Percentiles rank a stretch among this genome's conserved stretches.
phyloP scores from a whole-genome alignment of 2,329 filamentous ascomycete genomes.

The Coniochaeta hoffmannii region DNA sequence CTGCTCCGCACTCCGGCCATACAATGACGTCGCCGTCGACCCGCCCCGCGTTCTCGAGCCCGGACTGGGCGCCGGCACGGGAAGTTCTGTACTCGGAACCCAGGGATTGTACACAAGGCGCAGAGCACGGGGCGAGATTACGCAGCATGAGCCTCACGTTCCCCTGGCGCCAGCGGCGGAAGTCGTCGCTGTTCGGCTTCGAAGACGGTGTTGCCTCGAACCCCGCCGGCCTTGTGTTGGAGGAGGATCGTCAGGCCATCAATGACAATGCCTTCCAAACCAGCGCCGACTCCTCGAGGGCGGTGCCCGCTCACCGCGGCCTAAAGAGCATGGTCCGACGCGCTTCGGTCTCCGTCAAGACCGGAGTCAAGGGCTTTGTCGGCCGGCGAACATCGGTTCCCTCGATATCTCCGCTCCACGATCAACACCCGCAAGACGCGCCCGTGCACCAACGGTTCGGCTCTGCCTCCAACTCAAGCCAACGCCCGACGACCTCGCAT shows the following conservation, averaged over 20 bases:
- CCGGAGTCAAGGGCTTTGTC: conserved; percentile 35
- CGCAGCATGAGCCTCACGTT: conserved; percentile 44
- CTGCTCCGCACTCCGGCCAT: not conserved
- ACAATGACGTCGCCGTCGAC: conserved; percentile 1
- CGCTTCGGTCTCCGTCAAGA: conserved; percentile 45
- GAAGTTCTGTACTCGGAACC: conserved; percentile 33
- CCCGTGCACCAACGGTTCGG: conserved; percentile 6
- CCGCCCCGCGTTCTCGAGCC: conserved; percentile 19
- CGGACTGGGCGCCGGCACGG: conserved; percentile 34
- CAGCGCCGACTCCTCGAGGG: not conserved
- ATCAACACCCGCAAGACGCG: conserved; percentile 19
- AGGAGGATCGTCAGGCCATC: conserved; percentile 16
- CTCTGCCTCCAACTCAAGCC: conserved; percentile 13
- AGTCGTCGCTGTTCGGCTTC: conserved; percentile 28
- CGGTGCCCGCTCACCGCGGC: conserved; percentile 18
- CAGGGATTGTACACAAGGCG: conserved; percentile 11
- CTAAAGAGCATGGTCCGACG: conserved; percentile 47
- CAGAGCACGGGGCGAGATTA: conserved; percentile 25
- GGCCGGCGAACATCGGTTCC: conserved; percentile 37
- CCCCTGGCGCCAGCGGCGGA: conserved; percentile 38
- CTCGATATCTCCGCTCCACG: conserved; percentile 14
- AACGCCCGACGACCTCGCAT: conserved; percentile 38
- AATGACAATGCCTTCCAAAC: conserved; percentile 4
- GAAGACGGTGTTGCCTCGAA: conserved; percentile 19
- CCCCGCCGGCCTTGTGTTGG: conserved; percentile 17